Evolutionary conservation across 768 basidiomycete species (phyloP).

Genomic region (Kwoniella sp.): DNA sequence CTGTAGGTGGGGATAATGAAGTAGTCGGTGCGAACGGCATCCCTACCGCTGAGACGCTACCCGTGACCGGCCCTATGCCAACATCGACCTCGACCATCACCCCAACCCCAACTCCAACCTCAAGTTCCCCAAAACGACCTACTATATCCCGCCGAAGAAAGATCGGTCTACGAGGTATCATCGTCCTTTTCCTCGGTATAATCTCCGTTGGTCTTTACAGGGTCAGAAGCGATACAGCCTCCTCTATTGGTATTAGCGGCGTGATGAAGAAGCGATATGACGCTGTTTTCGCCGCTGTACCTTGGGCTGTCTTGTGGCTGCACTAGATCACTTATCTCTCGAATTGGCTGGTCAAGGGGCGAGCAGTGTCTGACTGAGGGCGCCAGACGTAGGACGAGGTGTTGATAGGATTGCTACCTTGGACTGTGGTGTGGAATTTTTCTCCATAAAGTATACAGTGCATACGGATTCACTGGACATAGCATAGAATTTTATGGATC

Average conservation of each 20-base stretch:
- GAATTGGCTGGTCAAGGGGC: no score
- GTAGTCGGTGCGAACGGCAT: not conserved
- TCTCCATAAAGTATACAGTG: no score
- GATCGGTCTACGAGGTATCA: constrained; percentile 23
- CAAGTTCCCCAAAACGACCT: not conserved
- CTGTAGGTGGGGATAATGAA: not conserved
- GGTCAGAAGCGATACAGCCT: constrained; percentile 26
- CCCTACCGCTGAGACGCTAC: not conserved
- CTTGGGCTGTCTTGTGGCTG: constrained; percentile 13
- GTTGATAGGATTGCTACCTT: no score
- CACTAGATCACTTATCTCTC: not conserved
- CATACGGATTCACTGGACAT: no score
- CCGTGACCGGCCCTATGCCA: no score
- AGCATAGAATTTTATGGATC: not conserved
- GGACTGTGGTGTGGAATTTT: no score
- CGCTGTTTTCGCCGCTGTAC: constrained; percentile 21
- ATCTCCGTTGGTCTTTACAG: constrained; percentile 31
- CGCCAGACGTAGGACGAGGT: no score
- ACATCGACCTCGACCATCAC: not conserved
- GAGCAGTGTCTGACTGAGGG: no score
- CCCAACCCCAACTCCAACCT: not conserved
- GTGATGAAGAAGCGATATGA: constrained; percentile 37
- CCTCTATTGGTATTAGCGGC: constrained; percentile 15
- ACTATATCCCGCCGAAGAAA: not conserved
- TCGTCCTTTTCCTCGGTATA: constrained; percentile 24